These are phyloP conservation scores for Clonostachys solani DNA, from an alignment of 2,329 filamentous ascomycete genomes.

Conservation along the genomic window DNA sequence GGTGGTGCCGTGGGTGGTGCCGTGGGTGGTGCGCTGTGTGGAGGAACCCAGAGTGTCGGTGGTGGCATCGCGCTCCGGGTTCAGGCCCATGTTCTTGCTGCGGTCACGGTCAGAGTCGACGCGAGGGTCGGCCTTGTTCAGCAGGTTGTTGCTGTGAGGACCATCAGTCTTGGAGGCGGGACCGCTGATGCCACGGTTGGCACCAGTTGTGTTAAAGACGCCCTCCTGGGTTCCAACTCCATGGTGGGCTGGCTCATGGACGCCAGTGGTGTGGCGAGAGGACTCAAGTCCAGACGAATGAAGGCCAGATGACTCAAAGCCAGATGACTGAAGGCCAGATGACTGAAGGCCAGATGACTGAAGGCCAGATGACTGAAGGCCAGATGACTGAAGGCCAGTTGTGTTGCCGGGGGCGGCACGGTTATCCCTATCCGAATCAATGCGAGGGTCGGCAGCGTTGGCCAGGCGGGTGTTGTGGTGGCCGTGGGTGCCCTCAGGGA, in stretches of 20 bases:
- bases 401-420: background rate
- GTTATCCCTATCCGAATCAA: conserved; percentile 47
- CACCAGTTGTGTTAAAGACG: background rate
- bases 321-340: background rate
- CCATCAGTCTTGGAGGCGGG: conserved; percentile 20
- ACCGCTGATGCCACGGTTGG: background rate
- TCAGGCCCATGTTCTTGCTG: conserved; percentile 23
- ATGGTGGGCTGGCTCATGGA: background rate
- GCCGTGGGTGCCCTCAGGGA: conserved; percentile 16
- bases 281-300: no score
- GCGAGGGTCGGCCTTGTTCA: conserved; percentile 50
- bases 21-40: conserved; percentile 1
- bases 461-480: conserved; percentile 39
- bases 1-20: conserved; percentile 16
- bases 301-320: no score
- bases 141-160: conserved; percentile 38
- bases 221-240: background rate
- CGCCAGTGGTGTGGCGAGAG: background rate
- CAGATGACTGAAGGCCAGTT: background rate
- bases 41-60: conserved; percentile 4
- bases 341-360: background rate
- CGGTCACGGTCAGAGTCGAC: conserved; percentile 48
- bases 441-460: conserved; percentile 49
- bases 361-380: no score
- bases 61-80: conserved; percentile 11